Conservation (phyloP, 768 basidiomycete species). For the Exidia glandulosa region DNA sequence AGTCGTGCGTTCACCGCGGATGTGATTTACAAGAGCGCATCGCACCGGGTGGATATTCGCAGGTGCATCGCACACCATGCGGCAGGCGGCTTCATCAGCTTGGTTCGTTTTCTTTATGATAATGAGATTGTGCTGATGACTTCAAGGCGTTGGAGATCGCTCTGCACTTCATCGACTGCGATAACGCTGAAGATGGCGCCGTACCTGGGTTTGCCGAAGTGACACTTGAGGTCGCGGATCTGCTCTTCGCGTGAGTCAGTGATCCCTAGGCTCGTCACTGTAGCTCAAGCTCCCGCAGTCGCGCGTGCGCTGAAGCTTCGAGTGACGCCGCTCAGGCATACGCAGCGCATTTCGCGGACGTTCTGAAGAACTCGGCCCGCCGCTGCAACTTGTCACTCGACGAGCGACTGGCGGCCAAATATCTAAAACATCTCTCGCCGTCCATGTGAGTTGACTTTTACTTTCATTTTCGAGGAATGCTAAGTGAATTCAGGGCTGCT, state of each 20-base stretch:
- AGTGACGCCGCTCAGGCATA: neutral
- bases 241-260: neutral
- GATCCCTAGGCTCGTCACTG: neutral
- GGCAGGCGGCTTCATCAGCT: neutral
- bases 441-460: no score
- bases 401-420: neutral
- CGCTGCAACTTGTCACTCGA: neutral
- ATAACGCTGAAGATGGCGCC: neutral
- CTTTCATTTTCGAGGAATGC: neutral
- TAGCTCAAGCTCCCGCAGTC: neutral
- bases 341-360: neutral
- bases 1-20: constrained; percentile 4
- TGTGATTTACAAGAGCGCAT: neutral
- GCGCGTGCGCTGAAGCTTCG: neutral
- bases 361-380: neutral
- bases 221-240: neutral
- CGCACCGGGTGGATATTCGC: neutral
- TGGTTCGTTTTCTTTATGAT: neutral
- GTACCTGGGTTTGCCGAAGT: neutral
- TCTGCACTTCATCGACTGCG: neutral
- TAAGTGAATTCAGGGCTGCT: neutral
- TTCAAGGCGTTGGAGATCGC: neutral
- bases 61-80: neutral
- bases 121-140: neutral
- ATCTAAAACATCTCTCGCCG: no score